Conservation (phyloP, 2,329 filamentous ascomycete species). For the Neonectria punicea region DNA sequence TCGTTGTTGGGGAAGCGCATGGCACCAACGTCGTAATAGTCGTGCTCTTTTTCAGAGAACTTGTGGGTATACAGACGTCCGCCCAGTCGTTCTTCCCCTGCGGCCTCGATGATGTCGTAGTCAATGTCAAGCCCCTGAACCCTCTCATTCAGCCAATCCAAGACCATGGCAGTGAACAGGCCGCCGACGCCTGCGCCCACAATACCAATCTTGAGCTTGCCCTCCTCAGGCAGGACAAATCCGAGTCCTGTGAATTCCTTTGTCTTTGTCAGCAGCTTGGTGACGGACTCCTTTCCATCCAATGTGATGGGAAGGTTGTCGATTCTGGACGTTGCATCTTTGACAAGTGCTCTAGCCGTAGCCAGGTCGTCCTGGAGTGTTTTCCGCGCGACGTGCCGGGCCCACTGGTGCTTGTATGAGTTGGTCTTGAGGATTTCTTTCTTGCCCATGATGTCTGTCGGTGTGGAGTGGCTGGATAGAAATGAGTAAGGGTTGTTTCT, state of each 20-base stretch:
- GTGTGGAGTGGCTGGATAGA: background rate
- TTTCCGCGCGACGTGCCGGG: background rate
- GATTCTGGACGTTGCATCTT: background rate
- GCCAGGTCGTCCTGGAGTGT: background rate
- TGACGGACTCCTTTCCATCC: background rate
- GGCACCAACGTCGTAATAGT: slow-evolving; percentile 29
- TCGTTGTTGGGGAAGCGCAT: slow-evolving; percentile 28
- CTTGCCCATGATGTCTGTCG: background rate
- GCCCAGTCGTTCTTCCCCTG: slow-evolving; percentile 4
- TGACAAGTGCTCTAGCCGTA: background rate
- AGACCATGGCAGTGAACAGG: slow-evolving; percentile 15
- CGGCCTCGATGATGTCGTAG: slow-evolving; percentile 29
- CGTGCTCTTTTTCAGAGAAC: slow-evolving; percentile 16
- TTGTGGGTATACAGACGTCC: slow-evolving; percentile 29
- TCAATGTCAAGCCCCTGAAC: background rate
- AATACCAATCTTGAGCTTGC: background rate
- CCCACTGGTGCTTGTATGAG: background rate
- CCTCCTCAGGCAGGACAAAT: background rate
- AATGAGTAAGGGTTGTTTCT: background rate
- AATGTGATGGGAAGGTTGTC: background rate
- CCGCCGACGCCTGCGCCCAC: slow-evolving; percentile 26
- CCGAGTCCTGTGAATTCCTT: background rate
- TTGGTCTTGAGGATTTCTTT: background rate
- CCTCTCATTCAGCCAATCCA: slow-evolving; percentile 20
- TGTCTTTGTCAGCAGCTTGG: background rate